These are phyloP conservation scores for Nakazawaea pomicola DNA, from an alignment of 805 yeast species.

Conservation along the genomic window DNA sequence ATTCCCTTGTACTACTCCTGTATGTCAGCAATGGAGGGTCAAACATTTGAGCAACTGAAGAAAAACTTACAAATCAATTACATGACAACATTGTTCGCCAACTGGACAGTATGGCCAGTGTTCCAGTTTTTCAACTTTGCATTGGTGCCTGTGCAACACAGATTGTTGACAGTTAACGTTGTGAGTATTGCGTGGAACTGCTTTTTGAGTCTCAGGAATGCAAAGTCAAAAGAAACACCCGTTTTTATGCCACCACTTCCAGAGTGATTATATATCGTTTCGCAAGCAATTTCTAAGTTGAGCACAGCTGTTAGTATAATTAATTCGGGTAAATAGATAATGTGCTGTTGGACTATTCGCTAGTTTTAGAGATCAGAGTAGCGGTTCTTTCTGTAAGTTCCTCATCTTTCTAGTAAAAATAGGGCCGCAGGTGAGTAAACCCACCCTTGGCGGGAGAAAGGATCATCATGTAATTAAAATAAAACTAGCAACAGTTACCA, in stretches of 20 bases:
- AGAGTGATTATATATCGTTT: conserved; percentile 19
- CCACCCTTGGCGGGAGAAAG: conserved; percentile 8
- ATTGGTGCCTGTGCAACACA: conserved; percentile 64
- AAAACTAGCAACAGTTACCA: neutral
- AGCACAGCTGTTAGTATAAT: neutral
- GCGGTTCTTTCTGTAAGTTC: conserved; percentile 19
- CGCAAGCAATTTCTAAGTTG: neutral
- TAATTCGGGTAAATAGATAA: too few species aligned
- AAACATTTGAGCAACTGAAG: conserved; percentile 33
- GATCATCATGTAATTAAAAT: conserved; percentile 13
- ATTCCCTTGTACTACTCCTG: conserved; percentile 67
- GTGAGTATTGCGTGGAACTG: conserved; percentile 84
- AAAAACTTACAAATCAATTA: conserved; percentile 44
- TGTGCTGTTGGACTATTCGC: neutral
- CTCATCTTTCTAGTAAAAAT: conserved; percentile 2
- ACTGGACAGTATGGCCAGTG: conserved; percentile 89
- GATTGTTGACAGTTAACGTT: conserved; percentile 64
- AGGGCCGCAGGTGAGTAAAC: neutral
- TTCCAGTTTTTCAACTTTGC: conserved; percentile 78
- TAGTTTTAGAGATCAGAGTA: conserved; percentile 17
- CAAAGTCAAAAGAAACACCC: conserved; percentile 25
- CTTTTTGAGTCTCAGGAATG: conserved; percentile 60
- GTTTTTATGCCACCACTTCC: conserved; percentile 35
- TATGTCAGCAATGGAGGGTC: conserved; percentile 64
- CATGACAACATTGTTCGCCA: conserved; percentile 64